Evolutionary conservation across 352 stramenopile genomes (phyloP).

Genomic region (Pythium brassicae): DNA sequence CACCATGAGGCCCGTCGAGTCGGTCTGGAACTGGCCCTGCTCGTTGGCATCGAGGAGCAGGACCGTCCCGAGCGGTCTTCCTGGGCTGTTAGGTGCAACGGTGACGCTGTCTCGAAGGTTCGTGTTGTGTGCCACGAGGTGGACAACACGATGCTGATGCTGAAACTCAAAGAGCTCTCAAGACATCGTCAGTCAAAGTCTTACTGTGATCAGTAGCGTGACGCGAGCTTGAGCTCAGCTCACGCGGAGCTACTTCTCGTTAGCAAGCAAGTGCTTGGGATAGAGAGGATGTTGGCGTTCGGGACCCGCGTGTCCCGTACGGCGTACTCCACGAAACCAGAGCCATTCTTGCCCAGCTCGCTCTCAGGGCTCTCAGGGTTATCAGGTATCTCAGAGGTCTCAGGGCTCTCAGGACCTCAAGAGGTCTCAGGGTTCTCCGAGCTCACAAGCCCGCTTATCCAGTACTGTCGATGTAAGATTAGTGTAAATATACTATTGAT

Average conservation of each 20-base stretch:
- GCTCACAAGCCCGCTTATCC: too few relatives aligned
- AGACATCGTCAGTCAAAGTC: too few relatives aligned
- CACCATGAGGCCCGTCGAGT: too few relatives aligned
- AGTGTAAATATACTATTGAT: neutral
- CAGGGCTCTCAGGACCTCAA: too few relatives aligned
- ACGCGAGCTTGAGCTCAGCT: neutral
- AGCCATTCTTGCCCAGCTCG: constrained; percentile 6
- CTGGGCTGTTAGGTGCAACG: too few relatives aligned
- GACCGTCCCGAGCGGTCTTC: constrained; percentile 12
- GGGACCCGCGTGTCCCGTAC: constrained; percentile 7
- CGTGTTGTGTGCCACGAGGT: too few relatives aligned
- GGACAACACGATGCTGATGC: too few relatives aligned
- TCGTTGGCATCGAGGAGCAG: constrained; percentile 23
- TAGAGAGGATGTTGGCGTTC: constrained; percentile 7
- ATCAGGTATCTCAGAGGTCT: too few relatives aligned
- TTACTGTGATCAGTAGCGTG: too few relatives aligned
- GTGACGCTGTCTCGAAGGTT: too few relatives aligned
- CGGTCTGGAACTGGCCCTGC: constrained; percentile 11
- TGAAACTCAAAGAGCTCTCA: too few relatives aligned
- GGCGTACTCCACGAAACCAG: constrained; percentile 10
- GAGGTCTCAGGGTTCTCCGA: too few relatives aligned
- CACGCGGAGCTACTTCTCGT: constrained; percentile 11
- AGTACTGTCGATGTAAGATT: neutral
- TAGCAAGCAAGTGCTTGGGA: constrained; percentile 13
- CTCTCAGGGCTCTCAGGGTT: neutral